Evolutionary conservation across 163 green algal species (phyloP).

Genomic region (Chlamydomonas reinhardtii): DNA sequence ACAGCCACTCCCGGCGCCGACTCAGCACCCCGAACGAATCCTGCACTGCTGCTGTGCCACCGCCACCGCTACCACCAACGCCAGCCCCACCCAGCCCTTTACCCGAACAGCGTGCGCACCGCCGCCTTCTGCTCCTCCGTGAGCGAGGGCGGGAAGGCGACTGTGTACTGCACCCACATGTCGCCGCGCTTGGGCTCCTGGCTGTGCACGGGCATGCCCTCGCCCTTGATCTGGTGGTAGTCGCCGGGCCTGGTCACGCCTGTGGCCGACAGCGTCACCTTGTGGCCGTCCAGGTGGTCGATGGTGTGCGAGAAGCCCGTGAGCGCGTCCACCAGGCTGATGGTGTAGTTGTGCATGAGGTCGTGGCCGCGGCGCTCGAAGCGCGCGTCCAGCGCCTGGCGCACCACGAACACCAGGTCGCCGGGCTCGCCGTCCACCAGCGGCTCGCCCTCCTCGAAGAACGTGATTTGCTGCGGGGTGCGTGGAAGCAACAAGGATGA

Average conservation of each 20-base stretch:
- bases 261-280: conserved; percentile 71
- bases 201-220: conserved; percentile 74
- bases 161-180: conserved; percentile 88
- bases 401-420: conserved; percentile 86
- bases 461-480: conserved; percentile 83
- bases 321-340: conserved; percentile 85
- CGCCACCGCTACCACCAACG: no score
- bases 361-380: conserved; percentile 77
- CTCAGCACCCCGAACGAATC: no score
- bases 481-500: no score
- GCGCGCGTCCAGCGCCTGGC: conserved; percentile 21
- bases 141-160: conserved; percentile 88
- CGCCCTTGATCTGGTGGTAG: conserved; percentile 63
- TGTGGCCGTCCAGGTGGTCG: conserved; percentile 94
- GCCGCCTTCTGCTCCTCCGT: conserved; percentile 73
- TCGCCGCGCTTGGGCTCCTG: conserved; percentile 72
- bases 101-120: conserved; percentile 72
- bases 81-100: not conserved
- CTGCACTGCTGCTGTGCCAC: no score
- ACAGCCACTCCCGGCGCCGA: no score
- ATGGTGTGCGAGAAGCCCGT: conserved; percentile 72
- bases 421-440: conserved; percentile 96
- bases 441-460: conserved; percentile 98
- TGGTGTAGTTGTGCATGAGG: conserved; percentile 85
- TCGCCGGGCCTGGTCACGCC: conserved; percentile 87